Conservation (phyloP, 495 filamentous ascomycete species). For the Penicillium canariense region DNA sequence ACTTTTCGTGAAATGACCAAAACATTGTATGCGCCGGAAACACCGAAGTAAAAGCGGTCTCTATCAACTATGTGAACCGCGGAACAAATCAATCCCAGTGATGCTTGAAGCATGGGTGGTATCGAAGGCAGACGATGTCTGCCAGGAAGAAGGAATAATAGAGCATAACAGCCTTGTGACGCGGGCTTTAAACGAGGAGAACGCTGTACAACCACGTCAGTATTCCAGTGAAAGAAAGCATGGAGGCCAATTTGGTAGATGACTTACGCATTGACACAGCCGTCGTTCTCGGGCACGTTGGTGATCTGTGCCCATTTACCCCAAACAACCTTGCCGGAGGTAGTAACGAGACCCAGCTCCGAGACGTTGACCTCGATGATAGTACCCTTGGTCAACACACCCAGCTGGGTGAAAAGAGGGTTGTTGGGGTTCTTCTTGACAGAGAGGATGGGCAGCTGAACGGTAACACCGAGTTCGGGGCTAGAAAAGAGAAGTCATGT, state of each 20-base stretch:
- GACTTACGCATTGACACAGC: constrained; percentile 24
- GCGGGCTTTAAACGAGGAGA: constrained; percentile 25
- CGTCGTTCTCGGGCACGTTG: constrained; percentile 50
- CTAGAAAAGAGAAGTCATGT: constrained; percentile 17
- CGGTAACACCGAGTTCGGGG: constrained; percentile 81
- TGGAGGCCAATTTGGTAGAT: not conserved
- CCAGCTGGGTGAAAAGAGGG: constrained; percentile 90
- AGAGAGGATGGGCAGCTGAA: constrained; percentile 87
- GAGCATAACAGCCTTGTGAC: constrained; percentile 3
- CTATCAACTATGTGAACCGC: constrained; percentile 21
- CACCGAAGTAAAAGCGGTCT: constrained; percentile 26
- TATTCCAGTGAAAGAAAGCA: not conserved
- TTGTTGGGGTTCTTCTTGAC: constrained; percentile 99
- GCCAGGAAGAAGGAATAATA: constrained; percentile 13
- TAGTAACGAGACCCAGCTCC: constrained; percentile 89
- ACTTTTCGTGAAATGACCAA: constrained; percentile 30
- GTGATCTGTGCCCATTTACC: constrained; percentile 73
- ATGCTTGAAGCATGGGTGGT: constrained; percentile 25
- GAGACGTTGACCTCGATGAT: constrained; percentile 95
- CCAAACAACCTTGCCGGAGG: constrained; percentile 92
- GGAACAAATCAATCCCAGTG: constrained; percentile 20
- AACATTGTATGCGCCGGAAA: constrained; percentile 27
- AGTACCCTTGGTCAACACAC: constrained; percentile 91
- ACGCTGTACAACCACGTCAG: constrained; percentile 2
- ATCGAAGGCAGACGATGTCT: constrained; percentile 24